A percentile compares a stretch with the other conserved stretches of the same genome.
Conservation (phyloP, 352 stramenopile species). For the Vaucheria bursata region DNA sequence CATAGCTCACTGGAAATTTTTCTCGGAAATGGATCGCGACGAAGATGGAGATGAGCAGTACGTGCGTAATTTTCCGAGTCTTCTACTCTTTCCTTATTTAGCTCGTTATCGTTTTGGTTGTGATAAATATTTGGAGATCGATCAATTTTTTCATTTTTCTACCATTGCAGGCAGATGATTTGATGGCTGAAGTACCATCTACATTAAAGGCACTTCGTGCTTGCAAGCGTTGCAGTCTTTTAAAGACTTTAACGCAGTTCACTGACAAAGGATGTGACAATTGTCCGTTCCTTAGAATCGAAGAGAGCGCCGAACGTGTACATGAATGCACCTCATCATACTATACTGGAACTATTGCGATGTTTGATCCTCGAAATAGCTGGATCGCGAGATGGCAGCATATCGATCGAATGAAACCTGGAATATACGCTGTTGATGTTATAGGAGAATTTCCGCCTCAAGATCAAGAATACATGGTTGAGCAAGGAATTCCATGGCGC, state of each 20-base stretch:
- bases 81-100: too few relatives aligned
- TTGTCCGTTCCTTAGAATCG: slow-evolving; percentile 45
- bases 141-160: too few relatives aligned
- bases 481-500: slow-evolving; percentile 37
- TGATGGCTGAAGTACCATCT: neutral
- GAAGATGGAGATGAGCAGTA: too few relatives aligned
- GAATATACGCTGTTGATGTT: slow-evolving; percentile 47
- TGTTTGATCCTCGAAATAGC: slow-evolving; percentile 34
- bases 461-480: slow-evolving; percentile 25
- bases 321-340: slow-evolving; percentile 45
- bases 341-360: slow-evolving; percentile 42
- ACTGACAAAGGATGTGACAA: slow-evolving; percentile 44
- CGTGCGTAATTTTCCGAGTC: too few relatives aligned
- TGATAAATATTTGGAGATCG: too few relatives aligned
- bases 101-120: too few relatives aligned
- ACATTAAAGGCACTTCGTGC: slow-evolving; percentile 37
- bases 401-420: slow-evolving; percentile 30
- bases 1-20: too few relatives aligned
- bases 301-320: slow-evolving; percentile 33
- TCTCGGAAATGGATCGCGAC: too few relatives aligned
- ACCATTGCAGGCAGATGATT: too few relatives aligned
- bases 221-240: slow-evolving; percentile 45
- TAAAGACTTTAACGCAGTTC: slow-evolving; percentile 40
- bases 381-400: slow-evolving; percentile 45
- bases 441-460: slow-evolving; percentile 40